Evolutionary conservation across 75 land plant genomes (phyloP), one percentile per base, ranked within the genome.

Genomic region (Pinus albicaulis): DNA sequence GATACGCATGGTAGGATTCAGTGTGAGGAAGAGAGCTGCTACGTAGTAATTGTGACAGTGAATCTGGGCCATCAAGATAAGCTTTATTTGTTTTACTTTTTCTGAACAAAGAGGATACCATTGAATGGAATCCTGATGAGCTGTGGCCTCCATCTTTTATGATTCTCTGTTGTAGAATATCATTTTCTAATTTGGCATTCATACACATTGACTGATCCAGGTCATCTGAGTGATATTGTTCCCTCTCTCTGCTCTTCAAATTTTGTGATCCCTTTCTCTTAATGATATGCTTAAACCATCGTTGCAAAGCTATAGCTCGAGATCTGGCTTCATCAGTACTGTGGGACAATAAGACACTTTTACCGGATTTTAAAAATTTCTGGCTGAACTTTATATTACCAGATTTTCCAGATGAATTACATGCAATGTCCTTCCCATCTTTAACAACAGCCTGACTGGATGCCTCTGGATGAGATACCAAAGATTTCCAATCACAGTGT

Each of bases 1-100:
- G 44, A 41, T 19, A 68, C 10, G 10, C 48, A 41, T 36, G 20
- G n/a, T 22, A 36, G 71, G 71, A 68, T 41, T 68, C 71, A 3
- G 48, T 41, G 22, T 68, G 71, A 68, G 71, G 71, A 22, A 68
- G 48, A n/a, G 71, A 68, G 22, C 71, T 41, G 71, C 71, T 68
- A n/a, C 71, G 23, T 41, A 36, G 52, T 68, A 68, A 41, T 19
- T 68, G 13, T 34, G 71, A 44, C 41, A 68, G 5, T 36, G 41
- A 44, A 36, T 68, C 71, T 8, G 36, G 71, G 41, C n/a, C 71
- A 68, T 68, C 3, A 68, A 28, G n/a, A 68, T 20, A 20, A 68
- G 71, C 52, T 36, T 68, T 68, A 68, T 23, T 41, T 34, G 71
- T 22, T 36, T 68, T 38, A 68, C 48, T 41, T 34, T 8, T 36